Evolutionary conservation across 495 filamentous ascomycete genomes (phyloP), one percentile per base, ranked within the genome.

Genomic region (Podospora bellae-mahoneyi): DNA sequence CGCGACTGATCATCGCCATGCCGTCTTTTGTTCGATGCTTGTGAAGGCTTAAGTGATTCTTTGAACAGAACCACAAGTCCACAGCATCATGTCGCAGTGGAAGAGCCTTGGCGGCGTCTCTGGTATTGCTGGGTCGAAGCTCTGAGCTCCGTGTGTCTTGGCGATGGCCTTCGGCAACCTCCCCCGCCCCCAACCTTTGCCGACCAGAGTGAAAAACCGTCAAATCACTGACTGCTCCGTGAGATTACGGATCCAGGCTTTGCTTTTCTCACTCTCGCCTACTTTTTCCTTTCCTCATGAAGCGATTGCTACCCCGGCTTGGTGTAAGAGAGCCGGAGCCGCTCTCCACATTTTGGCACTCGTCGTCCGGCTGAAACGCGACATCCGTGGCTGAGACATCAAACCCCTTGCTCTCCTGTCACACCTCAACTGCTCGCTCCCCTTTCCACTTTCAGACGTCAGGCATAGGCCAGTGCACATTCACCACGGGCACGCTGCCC

Each of bases 1-100:
- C 71, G 69, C 69, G 74, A 72, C 68, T 67, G 74, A 76, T 76
- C 72, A 63, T 20, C 73, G 28, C 64, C 19, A 71, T 69, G 70
- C 65, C 66, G 72, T 70, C 53, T 63, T 62, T n/a, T 58, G 15
- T 30, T 56, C 54, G 27, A 61, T 48, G 55, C 55, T 58, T 58
- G 55, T 20, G 55, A 20, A 58, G 7, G 39, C 39, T 48, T 48
- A 13, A 48, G 13, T 48, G 39, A 48, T 10, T 13, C 39, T 10
- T 48, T 48, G 2, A 48, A 48, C 39, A 48, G 39, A 48, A 48
- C 9, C 39, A 48, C 9, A 48, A 48, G 13, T 10, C 9, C 39
- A 48, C 9, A 48, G 13, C 9, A 48, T 48, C 9, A 13, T 48
- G 39, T 48, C 15, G 13, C 9, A 13, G 39, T 20, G 16, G 23